phyloP scores from a whole-genome alignment of 2,329 filamentous ascomycete genomes.

The Cladorrhinum sp. region DNA sequence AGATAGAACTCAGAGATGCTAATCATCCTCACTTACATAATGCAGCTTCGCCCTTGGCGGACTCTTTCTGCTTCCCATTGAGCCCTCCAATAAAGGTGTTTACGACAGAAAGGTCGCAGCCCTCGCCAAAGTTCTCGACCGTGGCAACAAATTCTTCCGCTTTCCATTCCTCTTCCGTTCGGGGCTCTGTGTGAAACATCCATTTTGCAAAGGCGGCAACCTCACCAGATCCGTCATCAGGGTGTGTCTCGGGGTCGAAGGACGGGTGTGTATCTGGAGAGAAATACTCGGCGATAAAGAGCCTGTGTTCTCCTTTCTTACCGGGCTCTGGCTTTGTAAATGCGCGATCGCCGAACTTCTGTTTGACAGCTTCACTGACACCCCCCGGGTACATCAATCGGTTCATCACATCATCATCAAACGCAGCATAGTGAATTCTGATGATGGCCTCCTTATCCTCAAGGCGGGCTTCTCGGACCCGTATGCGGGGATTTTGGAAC shows the following conservation, averaged over 20 bases:
- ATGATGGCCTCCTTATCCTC: constrained; percentile 23
- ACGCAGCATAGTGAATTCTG: constrained; percentile 26
- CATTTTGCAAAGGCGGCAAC: constrained; percentile 33
- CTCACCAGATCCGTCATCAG: constrained; percentile 19
- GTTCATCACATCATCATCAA: constrained; percentile 24
- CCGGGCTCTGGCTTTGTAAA: constrained; percentile 11
- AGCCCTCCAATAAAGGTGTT: constrained; percentile 29
- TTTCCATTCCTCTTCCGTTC: constrained; percentile 30
- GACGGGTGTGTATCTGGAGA: constrained; percentile 5
- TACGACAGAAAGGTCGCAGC: constrained; percentile 20
- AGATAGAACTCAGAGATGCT: background rate
- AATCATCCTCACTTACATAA: constrained; percentile 22
- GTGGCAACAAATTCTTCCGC: constrained; percentile 10
- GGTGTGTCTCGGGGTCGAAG: background rate
- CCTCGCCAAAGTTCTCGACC: constrained; percentile 26
- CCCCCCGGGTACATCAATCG: constrained; percentile 28
- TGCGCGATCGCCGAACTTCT: constrained; percentile 20
- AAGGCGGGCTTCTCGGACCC: constrained; percentile 24
- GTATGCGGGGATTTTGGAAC: constrained; percentile 17
- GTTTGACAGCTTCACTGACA: constrained; percentile 16
- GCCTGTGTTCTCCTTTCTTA: constrained; percentile 14
- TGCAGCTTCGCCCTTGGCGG: constrained; percentile 27
- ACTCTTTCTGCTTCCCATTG: constrained; percentile 17
- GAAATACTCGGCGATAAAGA: constrained; percentile 30
- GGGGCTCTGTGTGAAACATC: constrained; percentile 22